Evolutionary conservation across 2,329 filamentous ascomycete genomes (phyloP).

Genomic region (Emergomyces orientalis): DNA sequence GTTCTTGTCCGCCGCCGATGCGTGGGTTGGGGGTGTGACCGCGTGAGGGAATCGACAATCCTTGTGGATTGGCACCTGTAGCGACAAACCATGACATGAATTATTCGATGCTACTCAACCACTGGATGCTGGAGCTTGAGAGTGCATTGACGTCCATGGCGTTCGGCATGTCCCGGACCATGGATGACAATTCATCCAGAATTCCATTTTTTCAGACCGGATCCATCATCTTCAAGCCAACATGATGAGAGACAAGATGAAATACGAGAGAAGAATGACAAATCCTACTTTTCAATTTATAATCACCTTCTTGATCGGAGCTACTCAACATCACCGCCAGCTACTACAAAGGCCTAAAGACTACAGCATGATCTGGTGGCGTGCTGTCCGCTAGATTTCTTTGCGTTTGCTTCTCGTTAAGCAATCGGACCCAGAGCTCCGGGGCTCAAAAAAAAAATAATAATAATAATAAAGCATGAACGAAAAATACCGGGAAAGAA

Average conservation of each 20-base stretch:
- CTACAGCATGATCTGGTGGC: background rate
- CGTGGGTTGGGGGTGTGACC: background rate
- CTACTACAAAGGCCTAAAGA: background rate
- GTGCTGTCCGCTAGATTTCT: background rate
- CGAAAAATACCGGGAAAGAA: background rate
- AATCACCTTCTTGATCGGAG: background rate
- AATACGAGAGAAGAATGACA: background rate
- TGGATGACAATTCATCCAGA: background rate
- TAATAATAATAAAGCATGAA: background rate
- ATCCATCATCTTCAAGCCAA: background rate
- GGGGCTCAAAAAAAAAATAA: background rate
- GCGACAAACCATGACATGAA: background rate
- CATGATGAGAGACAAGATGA: background rate
- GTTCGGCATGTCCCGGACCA: background rate
- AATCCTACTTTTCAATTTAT: background rate
- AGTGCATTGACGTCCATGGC: background rate
- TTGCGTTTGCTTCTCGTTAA: no score
- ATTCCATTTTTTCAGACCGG: background rate
- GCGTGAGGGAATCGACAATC: background rate
- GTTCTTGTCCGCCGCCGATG: background rate
- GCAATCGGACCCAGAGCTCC: background rate
- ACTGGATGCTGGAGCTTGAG: background rate
- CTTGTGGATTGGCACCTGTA: background rate
- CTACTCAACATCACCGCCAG: background rate
- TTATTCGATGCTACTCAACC: background rate